Conservation (phyloP, 768 basidiomycete species). For the Boletales sp. region DNA sequence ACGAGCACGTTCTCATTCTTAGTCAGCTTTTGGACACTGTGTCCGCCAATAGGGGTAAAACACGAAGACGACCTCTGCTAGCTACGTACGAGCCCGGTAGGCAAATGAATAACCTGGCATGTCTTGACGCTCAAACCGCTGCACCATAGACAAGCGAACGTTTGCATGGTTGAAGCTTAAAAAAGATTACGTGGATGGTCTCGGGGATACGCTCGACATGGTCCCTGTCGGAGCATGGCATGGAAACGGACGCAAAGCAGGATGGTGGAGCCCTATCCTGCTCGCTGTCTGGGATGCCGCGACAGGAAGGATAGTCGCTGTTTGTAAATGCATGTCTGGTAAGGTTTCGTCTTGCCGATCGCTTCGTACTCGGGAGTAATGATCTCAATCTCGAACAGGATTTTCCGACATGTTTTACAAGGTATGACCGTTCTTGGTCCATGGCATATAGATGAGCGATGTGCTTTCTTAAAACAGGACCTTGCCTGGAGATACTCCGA, state of each 20-base stretch:
- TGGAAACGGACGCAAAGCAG: slow-evolving; percentile 83
- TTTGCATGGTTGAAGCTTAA: slow-evolving; percentile 90
- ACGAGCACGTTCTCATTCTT: slow-evolving; percentile 7
- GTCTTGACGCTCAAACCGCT: not conserved
- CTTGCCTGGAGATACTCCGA: slow-evolving; percentile 63
- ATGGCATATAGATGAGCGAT: not conserved
- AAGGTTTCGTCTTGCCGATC: slow-evolving; percentile 15
- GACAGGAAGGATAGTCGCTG: slow-evolving; percentile 61
- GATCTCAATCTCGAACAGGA: slow-evolving; percentile 38
- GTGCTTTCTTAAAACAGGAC: slow-evolving; percentile 39
- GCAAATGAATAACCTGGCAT: slow-evolving; percentile 8
- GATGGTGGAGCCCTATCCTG: slow-evolving; percentile 91
- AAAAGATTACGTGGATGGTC: slow-evolving; percentile 81
- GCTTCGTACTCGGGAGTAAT: not conserved
- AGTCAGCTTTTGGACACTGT: slow-evolving; percentile 63
- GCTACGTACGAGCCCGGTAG: slow-evolving; percentile 82
- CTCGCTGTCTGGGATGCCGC: slow-evolving; percentile 71
- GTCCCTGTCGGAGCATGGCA: slow-evolving; percentile 83
- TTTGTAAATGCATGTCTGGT: slow-evolving; percentile 92
- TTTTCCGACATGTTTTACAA: slow-evolving; percentile 85
- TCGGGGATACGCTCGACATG: slow-evolving; percentile 74
- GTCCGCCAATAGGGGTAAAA: slow-evolving; percentile 34
- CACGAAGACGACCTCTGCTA: slow-evolving; percentile 63
- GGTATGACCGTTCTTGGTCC: slow-evolving; percentile 32
- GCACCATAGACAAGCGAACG: slow-evolving; percentile 66